Evolutionary conservation across 2,329 filamentous ascomycete genomes (phyloP), one percentile per base, ranked within the genome.

Genomic region (Escovopsis sp.): DNA sequence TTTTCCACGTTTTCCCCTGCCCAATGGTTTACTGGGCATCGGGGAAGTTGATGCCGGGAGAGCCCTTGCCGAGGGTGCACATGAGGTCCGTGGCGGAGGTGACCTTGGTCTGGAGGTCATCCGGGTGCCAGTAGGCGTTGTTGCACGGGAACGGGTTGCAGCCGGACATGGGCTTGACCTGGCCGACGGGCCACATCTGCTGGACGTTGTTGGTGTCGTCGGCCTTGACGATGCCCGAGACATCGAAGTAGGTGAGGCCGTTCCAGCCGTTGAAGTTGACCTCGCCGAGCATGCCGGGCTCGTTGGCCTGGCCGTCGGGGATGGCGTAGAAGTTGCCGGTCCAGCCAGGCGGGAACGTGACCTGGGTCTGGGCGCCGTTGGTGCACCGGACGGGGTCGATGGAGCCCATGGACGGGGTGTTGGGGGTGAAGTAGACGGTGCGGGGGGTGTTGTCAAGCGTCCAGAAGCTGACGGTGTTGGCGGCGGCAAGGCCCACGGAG

Each of bases 151-250:
- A 74, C 9, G 48, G 43, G 41, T 62, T 57, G 57, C 73, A 76
- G 36, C 72, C 73, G 18, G 70, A 74, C 52, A 66, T 58, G 45
- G 51, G 66, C 46, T 47, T 48, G 48, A 61, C 51, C 44, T 48
- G 42, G 41, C 42, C 51, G 43, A 55, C 56, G 26, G 72, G 72
- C 60, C 60, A 75, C 56, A 76, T 65, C 60, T 68, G 59, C 65
- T 75, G 73, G 52, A 77, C 64, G 51, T 70, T 70, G 48, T 67
- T 44, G 49, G 59, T 51, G 57, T 75, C 73, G 34, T 53, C 53
- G 40, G 69, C 58, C 57, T 70, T 60, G 51, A 75, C 69, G 48
- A 77, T 76, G 55, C 72, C 72, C 10, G 71, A 75, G 47, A 77
- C 70, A 48, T 77, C 73, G 45, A 72, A 77, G 66, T 67, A 77